phyloP scores from a whole-genome alignment of 495 filamentous ascomycete species.

The Penicillium taxi region DNA sequence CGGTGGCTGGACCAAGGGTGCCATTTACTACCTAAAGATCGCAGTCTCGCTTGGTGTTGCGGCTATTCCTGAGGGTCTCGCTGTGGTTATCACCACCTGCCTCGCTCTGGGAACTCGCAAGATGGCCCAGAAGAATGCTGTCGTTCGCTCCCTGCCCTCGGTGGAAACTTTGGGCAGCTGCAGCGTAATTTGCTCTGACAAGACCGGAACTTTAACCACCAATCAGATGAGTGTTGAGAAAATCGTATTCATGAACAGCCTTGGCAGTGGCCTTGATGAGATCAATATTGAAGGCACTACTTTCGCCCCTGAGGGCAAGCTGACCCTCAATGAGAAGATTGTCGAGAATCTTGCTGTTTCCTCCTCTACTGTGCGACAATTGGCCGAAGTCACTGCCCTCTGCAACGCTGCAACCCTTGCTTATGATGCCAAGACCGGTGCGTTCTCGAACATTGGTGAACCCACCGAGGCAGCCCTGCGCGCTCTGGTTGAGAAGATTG shows the following conservation, averaged over 20 bases:
- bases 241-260: conserved; percentile 69
- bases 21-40: conserved; percentile 99
- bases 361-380: conserved; percentile 72
- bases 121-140: conserved; percentile 97
- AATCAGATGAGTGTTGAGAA: conserved; percentile 99
- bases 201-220: conserved; percentile 96
- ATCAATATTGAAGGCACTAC: conserved; percentile 89
- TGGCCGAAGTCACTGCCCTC: conserved; percentile 78
- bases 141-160: conserved; percentile 90
- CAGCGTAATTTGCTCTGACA: conserved; percentile 99
- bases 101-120: conserved; percentile 90
- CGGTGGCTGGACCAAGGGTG: conserved; percentile 92
- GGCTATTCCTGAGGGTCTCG: conserved; percentile 93
- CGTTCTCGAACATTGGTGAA: conserved; percentile 83
- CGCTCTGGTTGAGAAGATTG: conserved; percentile 90
- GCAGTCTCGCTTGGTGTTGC: conserved; percentile 97
- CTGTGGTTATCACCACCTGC: conserved; percentile 96
- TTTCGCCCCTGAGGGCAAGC: conserved; percentile 74
- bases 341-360: conserved; percentile 60
- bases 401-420: conserved; percentile 87
- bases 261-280: conserved; percentile 72
- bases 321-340: conserved; percentile 58
- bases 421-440: conserved; percentile 63
- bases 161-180: conserved; percentile 98
- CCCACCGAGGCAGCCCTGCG: conserved; percentile 92